Conservation (phyloP, 805 yeast species). For the Starmerella gropengiesseri region DNA sequence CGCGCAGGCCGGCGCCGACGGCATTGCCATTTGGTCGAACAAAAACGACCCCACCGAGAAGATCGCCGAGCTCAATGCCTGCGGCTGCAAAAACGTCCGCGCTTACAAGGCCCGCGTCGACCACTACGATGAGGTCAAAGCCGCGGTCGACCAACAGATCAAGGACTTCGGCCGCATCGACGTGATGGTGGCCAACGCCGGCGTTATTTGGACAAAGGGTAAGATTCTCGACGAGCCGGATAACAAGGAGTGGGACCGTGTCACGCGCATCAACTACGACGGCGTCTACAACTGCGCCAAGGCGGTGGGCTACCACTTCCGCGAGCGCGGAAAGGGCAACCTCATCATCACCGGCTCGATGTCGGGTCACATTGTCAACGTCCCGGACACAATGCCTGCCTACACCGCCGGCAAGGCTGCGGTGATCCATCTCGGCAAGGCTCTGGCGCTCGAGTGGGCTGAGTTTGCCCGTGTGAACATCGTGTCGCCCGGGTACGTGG, state of each 20-base stretch:
- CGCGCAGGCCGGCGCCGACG: constrained; percentile 82
- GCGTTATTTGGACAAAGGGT: constrained; percentile 73
- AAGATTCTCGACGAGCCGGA: constrained; percentile 41
- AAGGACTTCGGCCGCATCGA: constrained; percentile 72
- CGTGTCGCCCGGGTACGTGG: constrained; percentile 74
- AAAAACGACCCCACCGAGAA: constrained; percentile 49
- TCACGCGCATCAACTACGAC: constrained; percentile 64
- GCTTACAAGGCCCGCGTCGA: constrained; percentile 56
- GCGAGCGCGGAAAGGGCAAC: constrained; percentile 66
- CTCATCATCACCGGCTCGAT: constrained; percentile 78
- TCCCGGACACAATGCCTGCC: constrained; percentile 77
- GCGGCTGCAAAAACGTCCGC: constrained; percentile 49
- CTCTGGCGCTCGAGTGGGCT: constrained; percentile 82
- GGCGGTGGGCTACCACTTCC: constrained; percentile 62
- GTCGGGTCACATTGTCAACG: constrained; percentile 78
- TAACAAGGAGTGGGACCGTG: constrained; percentile 55
- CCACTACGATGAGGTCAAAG: constrained; percentile 41
- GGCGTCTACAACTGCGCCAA: constrained; percentile 77
- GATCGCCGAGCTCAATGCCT: constrained; percentile 43
- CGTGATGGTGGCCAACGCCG: constrained; percentile 82
- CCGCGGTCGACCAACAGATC: constrained; percentile 41
- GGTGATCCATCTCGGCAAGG: constrained; percentile 59
- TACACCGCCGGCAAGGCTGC: constrained; percentile 85
- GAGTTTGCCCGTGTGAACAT: constrained; percentile 72
- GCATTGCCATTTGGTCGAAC: constrained; percentile 58